phyloP scores from a whole-genome alignment of 2,329 filamentous ascomycete species.

The Knoxdaviesia capensis region DNA sequence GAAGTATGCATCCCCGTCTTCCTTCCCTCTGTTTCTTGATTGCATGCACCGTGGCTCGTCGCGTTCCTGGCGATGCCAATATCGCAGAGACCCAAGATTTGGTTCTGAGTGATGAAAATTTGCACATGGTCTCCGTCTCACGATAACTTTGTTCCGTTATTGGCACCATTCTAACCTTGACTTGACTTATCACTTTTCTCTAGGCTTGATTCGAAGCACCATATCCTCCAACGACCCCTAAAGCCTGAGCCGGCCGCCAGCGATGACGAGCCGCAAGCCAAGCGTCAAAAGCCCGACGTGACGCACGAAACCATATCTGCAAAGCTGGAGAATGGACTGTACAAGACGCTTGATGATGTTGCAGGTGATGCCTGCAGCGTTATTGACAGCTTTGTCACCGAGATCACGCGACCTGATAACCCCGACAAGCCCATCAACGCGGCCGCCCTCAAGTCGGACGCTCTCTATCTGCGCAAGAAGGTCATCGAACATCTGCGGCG shows the following conservation, averaged over 20 bases:
- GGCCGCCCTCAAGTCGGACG: slow-evolving; percentile 1
- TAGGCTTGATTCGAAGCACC: slow-evolving; percentile 24
- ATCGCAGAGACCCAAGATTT: too few species aligned
- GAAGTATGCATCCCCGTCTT: slow-evolving; percentile 13
- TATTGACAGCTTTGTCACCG: slow-evolving; percentile 25
- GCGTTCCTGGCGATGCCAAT: too few species aligned
- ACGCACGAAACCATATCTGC: too few species aligned
- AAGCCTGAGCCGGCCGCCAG: slow-evolving; percentile 30
- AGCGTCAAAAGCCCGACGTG: slow-evolving; percentile 37
- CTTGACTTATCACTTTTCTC: slow-evolving; percentile 1
- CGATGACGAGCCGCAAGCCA: slow-evolving; percentile 32
- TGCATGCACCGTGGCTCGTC: background rate
- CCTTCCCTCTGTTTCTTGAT: slow-evolving; percentile 2
- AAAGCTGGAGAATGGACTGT: slow-evolving; percentile 9
- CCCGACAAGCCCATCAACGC: slow-evolving; percentile 7
- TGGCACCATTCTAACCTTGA: slow-evolving; percentile 11
- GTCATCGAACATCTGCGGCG: slow-evolving; percentile 41
- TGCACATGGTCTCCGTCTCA: background rate
- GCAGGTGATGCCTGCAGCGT: slow-evolving; percentile 33
- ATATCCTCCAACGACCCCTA: slow-evolving; percentile 19
- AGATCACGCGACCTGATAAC: slow-evolving; percentile 19
- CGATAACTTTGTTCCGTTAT: background rate
- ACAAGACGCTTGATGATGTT: slow-evolving; percentile 44
- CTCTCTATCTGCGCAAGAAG: slow-evolving; percentile 18
- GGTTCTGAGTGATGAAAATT: too few species aligned